Percentiles rank a stretch among this genome's conserved stretches.
These are phyloP conservation scores for Globisporangium uncinulatum DNA, from an alignment of 352 stramenopile species.

Conservation along the genomic window DNA sequence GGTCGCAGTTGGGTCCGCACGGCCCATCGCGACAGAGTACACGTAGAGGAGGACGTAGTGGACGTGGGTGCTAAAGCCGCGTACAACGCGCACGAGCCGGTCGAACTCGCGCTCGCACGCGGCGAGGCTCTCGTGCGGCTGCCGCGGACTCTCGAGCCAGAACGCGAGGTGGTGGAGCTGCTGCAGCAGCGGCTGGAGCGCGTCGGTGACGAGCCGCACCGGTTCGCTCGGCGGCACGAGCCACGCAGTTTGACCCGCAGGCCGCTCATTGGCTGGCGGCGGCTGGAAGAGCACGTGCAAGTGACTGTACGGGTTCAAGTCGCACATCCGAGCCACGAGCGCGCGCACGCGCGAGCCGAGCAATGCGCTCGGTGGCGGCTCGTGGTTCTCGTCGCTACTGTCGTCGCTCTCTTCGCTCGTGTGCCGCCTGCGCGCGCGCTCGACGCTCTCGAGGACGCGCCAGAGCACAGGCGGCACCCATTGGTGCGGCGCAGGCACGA, in stretches of 20 bases:
- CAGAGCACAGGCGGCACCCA: constrained; percentile 31
- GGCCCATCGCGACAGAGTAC: constrained; percentile 36
- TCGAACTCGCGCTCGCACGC: constrained; percentile 25
- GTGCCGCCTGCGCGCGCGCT: constrained; percentile 3
- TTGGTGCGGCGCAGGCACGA: constrained; percentile 24
- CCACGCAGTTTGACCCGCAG: constrained; percentile 12
- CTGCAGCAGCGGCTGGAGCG: constrained; percentile 20
- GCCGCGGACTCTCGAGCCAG: constrained; percentile 17
- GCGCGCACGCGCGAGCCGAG: constrained; percentile 25
- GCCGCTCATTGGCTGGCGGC: constrained; percentile 10
- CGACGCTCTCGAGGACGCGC: constrained; percentile 27
- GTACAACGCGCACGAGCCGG: constrained; percentile 18
- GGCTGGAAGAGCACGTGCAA: constrained; percentile 36
- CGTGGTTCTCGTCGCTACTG: neutral
- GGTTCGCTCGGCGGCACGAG: constrained; percentile 17
- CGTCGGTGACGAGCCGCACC: constrained; percentile 15
- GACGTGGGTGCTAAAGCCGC: constrained; percentile 27
- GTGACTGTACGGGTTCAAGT: constrained; percentile 33
- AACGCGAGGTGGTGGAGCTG: constrained; percentile 18
- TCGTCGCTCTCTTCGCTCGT: neutral
- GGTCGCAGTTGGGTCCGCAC: constrained; percentile 12
- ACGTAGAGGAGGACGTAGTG: constrained; percentile 38
- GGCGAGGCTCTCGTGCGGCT: constrained; percentile 4
- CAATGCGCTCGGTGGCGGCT: constrained; percentile 7
- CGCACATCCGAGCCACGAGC: constrained; percentile 22